These are phyloP conservation scores for Paramecium tetraurelia DNA, from an alignment of 73 alveolate genomes.

Conservation along the genomic window DNA sequence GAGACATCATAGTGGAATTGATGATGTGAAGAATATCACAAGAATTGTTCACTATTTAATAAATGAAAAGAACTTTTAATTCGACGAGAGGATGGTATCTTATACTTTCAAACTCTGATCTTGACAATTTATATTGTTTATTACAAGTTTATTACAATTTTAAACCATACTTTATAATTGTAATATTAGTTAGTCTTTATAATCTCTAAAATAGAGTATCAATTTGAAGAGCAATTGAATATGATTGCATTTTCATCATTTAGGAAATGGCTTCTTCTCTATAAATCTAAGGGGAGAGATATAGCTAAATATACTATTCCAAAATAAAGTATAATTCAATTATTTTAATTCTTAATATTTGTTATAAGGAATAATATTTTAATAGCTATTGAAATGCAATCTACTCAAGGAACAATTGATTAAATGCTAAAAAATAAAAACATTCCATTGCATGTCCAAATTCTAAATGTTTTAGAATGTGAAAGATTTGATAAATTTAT, in stretches of 20 bases:
- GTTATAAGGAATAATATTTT: background rate
- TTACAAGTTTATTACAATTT: background rate
- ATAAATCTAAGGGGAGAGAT: background rate
- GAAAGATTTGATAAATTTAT: background rate
- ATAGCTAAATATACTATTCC: background rate
- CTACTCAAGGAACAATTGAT: background rate
- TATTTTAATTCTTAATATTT: background rate
- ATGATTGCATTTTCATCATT: background rate
- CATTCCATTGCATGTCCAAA: background rate
- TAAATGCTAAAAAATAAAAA: background rate
- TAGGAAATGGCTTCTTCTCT: background rate
- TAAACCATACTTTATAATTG: background rate
- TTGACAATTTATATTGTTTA: background rate
- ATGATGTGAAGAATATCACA: conserved; percentile 81
- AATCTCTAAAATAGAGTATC: no score
- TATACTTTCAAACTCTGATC: background rate
- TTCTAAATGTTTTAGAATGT: background rate
- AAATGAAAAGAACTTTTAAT: background rate
- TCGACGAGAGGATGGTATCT: conserved; percentile 49
- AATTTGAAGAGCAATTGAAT: no score
- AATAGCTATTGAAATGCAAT: background rate
- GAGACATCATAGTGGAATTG: conserved; percentile 85
- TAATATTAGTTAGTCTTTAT: no score
- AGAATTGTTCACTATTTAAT: conserved; percentile 27
- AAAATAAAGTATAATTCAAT: background rate